Evolutionary conservation across 768 basidiomycete genomes (phyloP).

Genomic region (Trametes sanguinea): DNA sequence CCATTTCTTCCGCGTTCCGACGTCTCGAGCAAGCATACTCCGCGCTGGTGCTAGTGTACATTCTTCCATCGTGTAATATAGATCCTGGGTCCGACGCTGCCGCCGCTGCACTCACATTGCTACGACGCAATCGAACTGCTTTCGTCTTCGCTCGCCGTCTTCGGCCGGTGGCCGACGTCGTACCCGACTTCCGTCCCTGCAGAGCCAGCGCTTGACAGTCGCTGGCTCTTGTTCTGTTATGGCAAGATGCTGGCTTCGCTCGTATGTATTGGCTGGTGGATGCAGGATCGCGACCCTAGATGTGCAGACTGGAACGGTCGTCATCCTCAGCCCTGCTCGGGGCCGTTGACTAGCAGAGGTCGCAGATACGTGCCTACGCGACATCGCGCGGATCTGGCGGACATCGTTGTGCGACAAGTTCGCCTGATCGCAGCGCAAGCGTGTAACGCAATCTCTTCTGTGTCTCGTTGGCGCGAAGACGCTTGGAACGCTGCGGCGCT

Average conservation of each 20-base stretch:
- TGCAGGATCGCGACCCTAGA: too few relatives aligned
- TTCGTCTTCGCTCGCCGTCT: not conserved
- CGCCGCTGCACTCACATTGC: not conserved
- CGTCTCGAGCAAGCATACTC: too few relatives aligned
- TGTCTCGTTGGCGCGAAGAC: conserved; percentile 64
- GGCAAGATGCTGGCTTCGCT: too few relatives aligned
- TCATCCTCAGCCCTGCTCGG: too few relatives aligned
- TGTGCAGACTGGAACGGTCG: too few relatives aligned
- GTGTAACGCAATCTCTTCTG: conserved; percentile 61
- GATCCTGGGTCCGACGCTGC: not conserved
- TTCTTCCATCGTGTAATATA: conserved; percentile 7
- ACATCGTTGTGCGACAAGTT: conserved; percentile 58
- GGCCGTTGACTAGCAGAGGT: too few relatives aligned
- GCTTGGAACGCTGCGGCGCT: conserved; percentile 73
- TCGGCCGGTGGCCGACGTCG: too few relatives aligned
- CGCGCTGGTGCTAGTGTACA: not conserved
- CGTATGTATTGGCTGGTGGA: too few relatives aligned
- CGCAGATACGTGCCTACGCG: not conserved
- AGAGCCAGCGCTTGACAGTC: too few relatives aligned
- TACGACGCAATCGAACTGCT: not conserved
- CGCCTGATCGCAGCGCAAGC: conserved; percentile 69
- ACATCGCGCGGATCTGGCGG: conserved; percentile 44
- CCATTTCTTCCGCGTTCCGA: not conserved
- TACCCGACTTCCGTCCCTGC: too few relatives aligned
- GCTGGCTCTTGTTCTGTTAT: too few relatives aligned